phyloP scores from a whole-genome alignment of 768 basidiomycete genomes.

The Russula virescens region DNA sequence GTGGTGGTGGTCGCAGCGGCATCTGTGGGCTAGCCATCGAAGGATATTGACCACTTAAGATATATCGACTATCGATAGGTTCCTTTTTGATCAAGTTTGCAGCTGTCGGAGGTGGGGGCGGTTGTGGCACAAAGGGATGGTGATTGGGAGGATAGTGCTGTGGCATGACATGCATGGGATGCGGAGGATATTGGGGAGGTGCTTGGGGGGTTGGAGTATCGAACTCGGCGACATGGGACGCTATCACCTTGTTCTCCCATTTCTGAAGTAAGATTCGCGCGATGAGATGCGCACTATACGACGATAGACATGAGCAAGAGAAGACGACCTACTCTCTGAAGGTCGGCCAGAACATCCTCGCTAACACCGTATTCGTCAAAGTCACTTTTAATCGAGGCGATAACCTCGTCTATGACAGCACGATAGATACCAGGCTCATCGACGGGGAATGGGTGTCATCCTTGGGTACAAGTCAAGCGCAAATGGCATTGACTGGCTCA shows the following conservation, averaged over 20 bases:
- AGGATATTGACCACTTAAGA: conserved; percentile 51
- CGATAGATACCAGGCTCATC: conserved; percentile 90
- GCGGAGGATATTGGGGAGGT: conserved; percentile 49
- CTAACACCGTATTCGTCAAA: conserved; percentile 96
- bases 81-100: conserved; percentile 63
- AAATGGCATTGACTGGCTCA: conserved; percentile 72
- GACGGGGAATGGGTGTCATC: conserved; percentile 44
- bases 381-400: conserved; percentile 78
- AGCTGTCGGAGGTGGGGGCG: conserved; percentile 37
- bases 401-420: conserved; percentile 94
- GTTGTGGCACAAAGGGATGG: conserved; percentile 31
- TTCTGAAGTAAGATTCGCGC: conserved; percentile 45
- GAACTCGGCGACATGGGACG: conserved; percentile 94
- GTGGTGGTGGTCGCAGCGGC: conserved; percentile 32
- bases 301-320: conserved; percentile 17
- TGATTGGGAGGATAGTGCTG: conserved; percentile 32
- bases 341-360: conserved; percentile 78
- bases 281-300: conserved; percentile 22
- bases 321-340: conserved; percentile 71
- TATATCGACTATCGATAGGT: conserved; percentile 63
- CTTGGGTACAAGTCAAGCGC: conserved; percentile 46
- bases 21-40: conserved; percentile 61
- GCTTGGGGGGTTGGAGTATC: conserved; percentile 46
- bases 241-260: conserved; percentile 94
- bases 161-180: conserved; percentile 47